Conservation (phyloP, 2,329 filamentous ascomycete genomes). For the Exserohilum turcica region DNA sequence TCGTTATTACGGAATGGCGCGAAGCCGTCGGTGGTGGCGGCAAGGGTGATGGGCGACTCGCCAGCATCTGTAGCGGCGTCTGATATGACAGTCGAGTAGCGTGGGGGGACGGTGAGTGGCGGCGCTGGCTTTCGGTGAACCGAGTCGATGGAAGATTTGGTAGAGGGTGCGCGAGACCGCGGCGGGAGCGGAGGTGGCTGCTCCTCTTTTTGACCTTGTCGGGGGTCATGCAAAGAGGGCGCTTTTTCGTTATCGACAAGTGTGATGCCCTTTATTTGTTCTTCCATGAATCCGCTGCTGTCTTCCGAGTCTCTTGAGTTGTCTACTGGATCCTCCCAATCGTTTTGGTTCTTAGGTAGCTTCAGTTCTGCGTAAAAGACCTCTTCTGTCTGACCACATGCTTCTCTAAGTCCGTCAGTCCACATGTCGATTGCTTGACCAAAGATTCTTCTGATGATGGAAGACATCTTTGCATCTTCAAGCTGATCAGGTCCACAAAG, state of each 20-base stretch:
- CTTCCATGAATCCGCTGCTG: slow-evolving; percentile 34
- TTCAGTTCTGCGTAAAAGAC: slow-evolving; percentile 49
- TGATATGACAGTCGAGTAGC: slow-evolving; percentile 53
- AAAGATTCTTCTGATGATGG: slow-evolving; percentile 57
- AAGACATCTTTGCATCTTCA: slow-evolving; percentile 60
- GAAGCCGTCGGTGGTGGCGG: slow-evolving; percentile 49
- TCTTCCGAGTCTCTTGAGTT: slow-evolving; percentile 30
- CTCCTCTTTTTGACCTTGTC: slow-evolving; percentile 15
- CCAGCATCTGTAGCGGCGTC: slow-evolving; percentile 43
- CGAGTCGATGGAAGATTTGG: slow-evolving; percentile 36
- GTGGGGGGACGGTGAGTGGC: slow-evolving; percentile 48
- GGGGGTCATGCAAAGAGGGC: slow-evolving; percentile 19
- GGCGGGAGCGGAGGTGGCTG: slow-evolving; percentile 49
- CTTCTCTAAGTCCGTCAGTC: slow-evolving; percentile 51
- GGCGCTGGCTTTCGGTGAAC: slow-evolving; percentile 52
- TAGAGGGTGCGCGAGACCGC: slow-evolving; percentile 33
- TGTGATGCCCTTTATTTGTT: slow-evolving; percentile 51
- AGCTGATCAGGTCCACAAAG: slow-evolving; percentile 60
- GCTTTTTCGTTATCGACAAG: slow-evolving; percentile 50
- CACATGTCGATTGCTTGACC: slow-evolving; percentile 55
- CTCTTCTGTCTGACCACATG: slow-evolving; percentile 47
- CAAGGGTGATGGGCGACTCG: slow-evolving; percentile 48
- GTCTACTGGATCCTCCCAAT: slow-evolving; percentile 57
- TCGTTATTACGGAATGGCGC: slow-evolving; percentile 32
- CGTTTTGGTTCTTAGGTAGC: slow-evolving; percentile 46